A percentile compares a stretch with the other conserved stretches of the same genome.
Evolutionary conservation across 2,329 filamentous ascomycete species (phyloP).

Genomic region (Talaromyces sp.): DNA sequence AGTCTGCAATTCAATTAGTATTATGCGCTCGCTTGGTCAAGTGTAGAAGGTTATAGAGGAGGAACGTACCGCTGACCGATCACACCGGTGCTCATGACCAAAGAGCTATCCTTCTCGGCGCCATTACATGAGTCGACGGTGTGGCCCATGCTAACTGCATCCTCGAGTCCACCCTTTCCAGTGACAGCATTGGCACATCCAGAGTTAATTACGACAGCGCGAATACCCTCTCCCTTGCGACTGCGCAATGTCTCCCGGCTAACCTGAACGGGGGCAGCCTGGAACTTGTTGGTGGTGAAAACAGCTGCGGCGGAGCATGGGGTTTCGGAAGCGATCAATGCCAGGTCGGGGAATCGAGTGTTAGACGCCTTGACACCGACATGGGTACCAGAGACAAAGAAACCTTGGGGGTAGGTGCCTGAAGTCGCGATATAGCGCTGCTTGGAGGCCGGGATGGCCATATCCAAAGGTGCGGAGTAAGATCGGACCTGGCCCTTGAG

Average conservation of each 20-base stretch:
- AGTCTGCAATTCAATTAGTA: slow-evolving; percentile 55
- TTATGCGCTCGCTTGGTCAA: no score
- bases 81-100: slow-evolving; percentile 98
- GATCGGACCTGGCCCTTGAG: slow-evolving; percentile 43
- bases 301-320: slow-evolving; percentile 88
- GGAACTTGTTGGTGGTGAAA: slow-evolving; percentile 98
- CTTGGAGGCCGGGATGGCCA: slow-evolving; percentile 73
- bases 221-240: slow-evolving; percentile 69
- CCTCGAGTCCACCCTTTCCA: slow-evolving; percentile 82
- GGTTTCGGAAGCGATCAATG: slow-evolving; percentile 80
- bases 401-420: slow-evolving; percentile 88
- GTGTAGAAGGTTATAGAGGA: no score
- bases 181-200: slow-evolving; percentile 98
- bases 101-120: slow-evolving; percentile 61
- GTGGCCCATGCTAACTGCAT: slow-evolving; percentile 81
- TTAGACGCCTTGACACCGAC: slow-evolving; percentile 94
- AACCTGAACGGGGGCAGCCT: slow-evolving; percentile 90
- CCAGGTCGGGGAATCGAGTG: slow-evolving; percentile 87
- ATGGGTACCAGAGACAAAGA: slow-evolving; percentile 81
- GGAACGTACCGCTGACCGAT: slow-evolving; percentile 80
- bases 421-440: slow-evolving; percentile 84
- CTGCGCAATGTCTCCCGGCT: slow-evolving; percentile 71
- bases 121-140: slow-evolving; percentile 71
- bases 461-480: slow-evolving; percentile 51
- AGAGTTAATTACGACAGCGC: slow-evolving; percentile 85